Evolutionary conservation across 2,329 filamentous ascomycete genomes (phyloP).

Genomic region (Erysiphe pisi): DNA sequence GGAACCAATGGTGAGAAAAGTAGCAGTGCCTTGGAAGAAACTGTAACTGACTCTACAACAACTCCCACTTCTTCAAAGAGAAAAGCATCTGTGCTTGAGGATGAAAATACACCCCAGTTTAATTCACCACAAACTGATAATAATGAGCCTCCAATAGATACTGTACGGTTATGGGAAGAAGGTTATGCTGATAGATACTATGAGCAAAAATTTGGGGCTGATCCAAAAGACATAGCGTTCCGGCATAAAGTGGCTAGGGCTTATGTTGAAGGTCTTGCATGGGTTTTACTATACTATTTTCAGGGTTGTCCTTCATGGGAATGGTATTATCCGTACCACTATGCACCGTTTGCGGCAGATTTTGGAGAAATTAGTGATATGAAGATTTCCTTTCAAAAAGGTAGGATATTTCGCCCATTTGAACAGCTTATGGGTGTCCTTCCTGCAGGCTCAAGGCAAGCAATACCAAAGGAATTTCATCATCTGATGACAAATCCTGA

Average conservation of each 20-base stretch:
- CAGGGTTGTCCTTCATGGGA: slow-evolving; percentile 98
- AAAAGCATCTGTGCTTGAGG: slow-evolving; percentile 61
- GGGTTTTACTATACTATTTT: slow-evolving; percentile 96
- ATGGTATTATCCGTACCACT: slow-evolving; percentile 98
- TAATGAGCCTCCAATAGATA: slow-evolving; percentile 62
- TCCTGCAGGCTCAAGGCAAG: slow-evolving; percentile 83
- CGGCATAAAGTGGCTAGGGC: slow-evolving; percentile 75
- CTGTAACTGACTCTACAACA: slow-evolving; percentile 28
- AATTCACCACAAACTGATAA: slow-evolving; percentile 42
- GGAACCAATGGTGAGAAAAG: slow-evolving; percentile 34
- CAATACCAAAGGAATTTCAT: slow-evolving; percentile 79
- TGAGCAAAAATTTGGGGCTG: slow-evolving; percentile 85
- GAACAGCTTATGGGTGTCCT: slow-evolving; percentile 98
- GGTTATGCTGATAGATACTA: slow-evolving; percentile 96
- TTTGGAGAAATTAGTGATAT: slow-evolving; percentile 75
- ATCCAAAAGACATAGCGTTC: slow-evolving; percentile 71
- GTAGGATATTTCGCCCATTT: slow-evolving; percentile 76
- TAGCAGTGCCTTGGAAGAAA: neutral
- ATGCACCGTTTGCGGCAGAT: slow-evolving; percentile 92
- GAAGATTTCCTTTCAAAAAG: slow-evolving; percentile 71
- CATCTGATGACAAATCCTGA: slow-evolving; percentile 77
- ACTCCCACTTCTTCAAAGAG: slow-evolving; percentile 57
- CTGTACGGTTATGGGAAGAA: slow-evolving; percentile 84
- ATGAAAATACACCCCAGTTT: slow-evolving; percentile 47
- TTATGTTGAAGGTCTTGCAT: slow-evolving; percentile 91